These are phyloP conservation scores for Mucor ambiguus DNA, from an alignment of 371 early-diverging fungal species.

Conservation along the genomic window DNA sequence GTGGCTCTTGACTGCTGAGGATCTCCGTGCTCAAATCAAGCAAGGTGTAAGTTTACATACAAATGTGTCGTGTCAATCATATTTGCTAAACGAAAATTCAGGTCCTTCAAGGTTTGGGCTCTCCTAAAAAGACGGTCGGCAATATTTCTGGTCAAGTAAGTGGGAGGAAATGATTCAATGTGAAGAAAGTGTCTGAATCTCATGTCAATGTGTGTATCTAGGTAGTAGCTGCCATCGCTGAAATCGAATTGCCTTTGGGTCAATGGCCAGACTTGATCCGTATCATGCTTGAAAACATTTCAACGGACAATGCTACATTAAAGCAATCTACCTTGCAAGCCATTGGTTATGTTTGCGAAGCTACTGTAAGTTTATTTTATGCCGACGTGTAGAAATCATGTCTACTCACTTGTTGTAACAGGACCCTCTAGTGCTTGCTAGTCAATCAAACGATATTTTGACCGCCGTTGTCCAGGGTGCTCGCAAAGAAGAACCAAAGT, in stretches of 20 bases:
- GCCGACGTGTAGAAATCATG: background rate
- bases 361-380: constrained; percentile 55
- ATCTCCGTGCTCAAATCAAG: constrained; percentile 52
- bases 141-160: constrained; percentile 74
- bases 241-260: constrained; percentile 83
- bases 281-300: constrained; percentile 74
- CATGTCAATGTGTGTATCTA: constrained; percentile 21
- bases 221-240: constrained; percentile 89
- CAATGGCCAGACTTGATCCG: constrained; percentile 88
- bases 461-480: constrained; percentile 94
- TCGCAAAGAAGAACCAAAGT: constrained; percentile 80
- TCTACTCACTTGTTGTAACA: constrained; percentile 23
- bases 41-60: constrained; percentile 43
- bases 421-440: constrained; percentile 75
- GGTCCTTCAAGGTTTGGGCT: constrained; percentile 72
- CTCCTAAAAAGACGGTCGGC: constrained; percentile 67
- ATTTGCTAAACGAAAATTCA: constrained; percentile 23
- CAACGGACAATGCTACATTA: constrained; percentile 52
- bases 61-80: background rate
- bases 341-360: constrained; percentile 92
- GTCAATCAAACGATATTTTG: constrained; percentile 85
- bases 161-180: background rate
- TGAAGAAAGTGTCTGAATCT: background rate
- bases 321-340: constrained; percentile 83
- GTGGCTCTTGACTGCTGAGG: constrained; percentile 73